Base-by-base conservation (phyloP, 352 stramenopile species). In the Phytopythium aichiense region DNA sequence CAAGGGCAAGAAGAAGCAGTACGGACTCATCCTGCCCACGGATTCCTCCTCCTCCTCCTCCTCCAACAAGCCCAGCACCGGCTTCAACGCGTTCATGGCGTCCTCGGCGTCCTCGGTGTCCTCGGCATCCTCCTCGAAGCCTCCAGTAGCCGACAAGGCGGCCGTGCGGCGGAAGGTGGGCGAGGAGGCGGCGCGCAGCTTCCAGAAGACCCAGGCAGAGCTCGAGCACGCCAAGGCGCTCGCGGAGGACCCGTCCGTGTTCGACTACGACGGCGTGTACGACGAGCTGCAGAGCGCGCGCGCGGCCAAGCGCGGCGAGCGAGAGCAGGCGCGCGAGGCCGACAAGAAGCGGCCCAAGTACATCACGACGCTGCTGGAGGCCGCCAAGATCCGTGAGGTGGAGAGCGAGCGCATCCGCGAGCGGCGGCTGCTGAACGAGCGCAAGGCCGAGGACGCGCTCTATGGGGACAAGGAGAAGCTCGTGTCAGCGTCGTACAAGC, bases 191-290 rank as follows among this genome's bases (percentile, higher is more conserved):
- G 69, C 72, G 33, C 78, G 79, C 31, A 89, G 77, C 59, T 61
- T 87, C 18, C 76, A 85, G 42, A 61, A 77, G 54, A 71, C 58
- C 11, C 70, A 87, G 37, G 77, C 88, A 22, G 81, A 82, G 33
- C 73, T 67, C 30, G 53, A 75, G 12, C 79, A 81, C 48, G 66
- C 79, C 7, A 69, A 89, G 63, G 85, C 81, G 42, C 67, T 93
- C 5, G 80, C 73, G 2, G 71, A 94, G 60, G 87, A 97, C 64
- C 72, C 89, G 25, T 87, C 80, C 1, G 86, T 96, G 40, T 97
- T 95, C 56, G 89, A 97, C 63, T 97, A 97, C 55, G 91, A 97
- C 67, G 79, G 80, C 37, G 84, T 95, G 20, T 97, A 97, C 73
- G 89, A 97, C 64, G 65, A 84, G 16, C 92, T 97, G 62, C 83